Conservation (phyloP, 768 basidiomycete genomes). For the Termitomyces bulborhizus region DNA sequence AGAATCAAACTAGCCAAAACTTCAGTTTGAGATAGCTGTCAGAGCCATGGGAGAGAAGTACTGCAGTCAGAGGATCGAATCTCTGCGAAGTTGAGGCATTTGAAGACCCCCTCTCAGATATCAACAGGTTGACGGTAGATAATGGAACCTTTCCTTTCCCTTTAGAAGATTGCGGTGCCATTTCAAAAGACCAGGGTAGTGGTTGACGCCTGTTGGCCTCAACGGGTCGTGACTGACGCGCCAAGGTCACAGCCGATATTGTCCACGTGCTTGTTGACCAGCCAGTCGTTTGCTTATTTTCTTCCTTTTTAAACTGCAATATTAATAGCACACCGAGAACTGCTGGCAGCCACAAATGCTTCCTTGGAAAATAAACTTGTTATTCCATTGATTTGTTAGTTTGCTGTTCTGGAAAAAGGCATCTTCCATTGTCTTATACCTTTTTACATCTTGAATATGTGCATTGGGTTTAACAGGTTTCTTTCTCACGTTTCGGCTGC, state of each 20-base stretch:
- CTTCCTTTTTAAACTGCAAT: too few relatives aligned
- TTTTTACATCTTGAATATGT: too few relatives aligned
- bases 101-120: constrained; percentile 6
- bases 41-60: constrained; percentile 1
- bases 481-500: too few relatives aligned
- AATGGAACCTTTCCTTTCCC: constrained; percentile 9
- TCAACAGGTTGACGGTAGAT: constrained; percentile 8
- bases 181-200: background rate
- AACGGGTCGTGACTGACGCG: background rate
- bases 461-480: too few relatives aligned
- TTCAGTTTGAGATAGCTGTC: background rate
- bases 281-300: too few relatives aligned
- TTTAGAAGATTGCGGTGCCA: background rate
- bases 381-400: too few relatives aligned
- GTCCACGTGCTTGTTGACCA: background rate
- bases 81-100: constrained; percentile 7
- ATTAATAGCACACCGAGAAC: too few relatives aligned
- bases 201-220: background rate
- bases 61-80: constrained; percentile 20
- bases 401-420: too few relatives aligned
- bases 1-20: constrained; percentile 5
- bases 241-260: background rate
- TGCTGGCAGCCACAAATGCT: too few relatives aligned
- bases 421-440: too few relatives aligned
- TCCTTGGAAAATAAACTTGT: too few relatives aligned